Evolutionary conservation across 768 basidiomycete species (phyloP).

Genomic region (Lyophyllum semitale): DNA sequence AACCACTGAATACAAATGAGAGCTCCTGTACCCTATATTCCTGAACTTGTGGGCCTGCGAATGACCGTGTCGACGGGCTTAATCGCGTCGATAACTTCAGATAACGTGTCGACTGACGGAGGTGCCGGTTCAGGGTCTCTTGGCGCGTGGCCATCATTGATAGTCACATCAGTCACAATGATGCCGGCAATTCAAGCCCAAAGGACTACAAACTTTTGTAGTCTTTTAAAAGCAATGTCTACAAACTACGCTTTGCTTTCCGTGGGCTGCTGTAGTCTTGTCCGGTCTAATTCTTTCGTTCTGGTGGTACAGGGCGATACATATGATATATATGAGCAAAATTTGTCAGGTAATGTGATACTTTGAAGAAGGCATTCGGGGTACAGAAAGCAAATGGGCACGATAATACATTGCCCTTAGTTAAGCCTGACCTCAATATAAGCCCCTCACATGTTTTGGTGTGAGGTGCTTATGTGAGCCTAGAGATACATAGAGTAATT

Average conservation of each 20-base stretch:
- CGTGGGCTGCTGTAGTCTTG: neutral
- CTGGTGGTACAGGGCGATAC: neutral
- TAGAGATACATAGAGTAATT: neutral
- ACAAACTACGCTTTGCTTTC: neutral
- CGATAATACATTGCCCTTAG: neutral
- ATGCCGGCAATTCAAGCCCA: neutral
- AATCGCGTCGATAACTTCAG: neutral
- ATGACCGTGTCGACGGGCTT: neutral
- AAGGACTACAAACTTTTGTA: neutral
- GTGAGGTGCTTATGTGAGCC: neutral
- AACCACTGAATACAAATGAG: too few species aligned
- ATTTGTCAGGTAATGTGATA: neutral
- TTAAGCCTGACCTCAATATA: neutral
- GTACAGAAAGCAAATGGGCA: neutral
- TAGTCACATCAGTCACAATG: neutral
- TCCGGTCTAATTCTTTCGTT: neutral
- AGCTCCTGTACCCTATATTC: too few species aligned
- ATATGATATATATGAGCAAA: neutral
- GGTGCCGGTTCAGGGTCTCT: neutral
- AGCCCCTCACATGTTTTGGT: neutral
- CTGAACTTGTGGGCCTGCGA: too few species aligned
- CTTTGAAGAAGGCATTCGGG: neutral
- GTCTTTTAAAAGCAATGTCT: neutral
- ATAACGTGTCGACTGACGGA: neutral
- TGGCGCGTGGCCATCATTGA: neutral